Evolutionary conservation across 768 basidiomycete species (phyloP).

Genomic region (Lactifluus rugatus): DNA sequence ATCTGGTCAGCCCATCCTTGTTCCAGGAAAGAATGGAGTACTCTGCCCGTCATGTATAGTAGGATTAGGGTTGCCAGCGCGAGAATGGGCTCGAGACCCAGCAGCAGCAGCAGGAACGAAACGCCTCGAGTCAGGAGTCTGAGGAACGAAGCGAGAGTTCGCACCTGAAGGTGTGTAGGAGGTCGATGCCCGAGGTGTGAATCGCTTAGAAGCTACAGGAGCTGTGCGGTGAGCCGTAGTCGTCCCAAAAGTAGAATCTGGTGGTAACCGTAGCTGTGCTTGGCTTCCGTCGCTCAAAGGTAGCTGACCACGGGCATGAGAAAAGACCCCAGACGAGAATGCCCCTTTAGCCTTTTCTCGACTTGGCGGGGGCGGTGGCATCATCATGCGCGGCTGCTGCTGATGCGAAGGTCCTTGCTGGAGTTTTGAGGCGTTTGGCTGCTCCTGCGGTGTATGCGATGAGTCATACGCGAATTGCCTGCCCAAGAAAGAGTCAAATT

Average conservation of each 20-base stretch:
- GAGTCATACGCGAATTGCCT: conserved; percentile 65
- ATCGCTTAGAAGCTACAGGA: background rate
- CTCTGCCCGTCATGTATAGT: conserved; percentile 32
- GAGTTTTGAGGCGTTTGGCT: conserved; percentile 25
- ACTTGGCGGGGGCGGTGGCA: conserved; percentile 25
- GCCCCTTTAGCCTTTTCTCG: background rate
- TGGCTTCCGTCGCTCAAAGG: background rate
- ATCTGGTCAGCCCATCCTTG: conserved; percentile 18
- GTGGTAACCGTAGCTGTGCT: background rate
- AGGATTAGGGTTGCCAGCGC: conserved; percentile 13
- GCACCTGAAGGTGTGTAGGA: background rate
- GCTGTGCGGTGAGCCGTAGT: background rate
- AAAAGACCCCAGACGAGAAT: background rate
- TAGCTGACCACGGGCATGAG: background rate
- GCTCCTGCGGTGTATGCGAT: conserved; percentile 35
- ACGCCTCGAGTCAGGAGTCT: conserved; percentile 16
- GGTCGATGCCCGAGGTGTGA: conserved; percentile 13
- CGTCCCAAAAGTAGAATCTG: background rate
- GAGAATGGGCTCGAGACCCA: conserved; percentile 15
- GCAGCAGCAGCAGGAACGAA: conserved; percentile 12
- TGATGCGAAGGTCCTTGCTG: conserved; percentile 21
- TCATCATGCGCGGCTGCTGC: conserved; percentile 21
- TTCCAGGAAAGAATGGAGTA: conserved; percentile 41
- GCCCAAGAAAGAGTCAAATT: background rate
- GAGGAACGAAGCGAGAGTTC: conserved; percentile 15